phyloP scores from a whole-genome alignment of 257 asterid genomes.

The Jasminum sambac region DNA sequence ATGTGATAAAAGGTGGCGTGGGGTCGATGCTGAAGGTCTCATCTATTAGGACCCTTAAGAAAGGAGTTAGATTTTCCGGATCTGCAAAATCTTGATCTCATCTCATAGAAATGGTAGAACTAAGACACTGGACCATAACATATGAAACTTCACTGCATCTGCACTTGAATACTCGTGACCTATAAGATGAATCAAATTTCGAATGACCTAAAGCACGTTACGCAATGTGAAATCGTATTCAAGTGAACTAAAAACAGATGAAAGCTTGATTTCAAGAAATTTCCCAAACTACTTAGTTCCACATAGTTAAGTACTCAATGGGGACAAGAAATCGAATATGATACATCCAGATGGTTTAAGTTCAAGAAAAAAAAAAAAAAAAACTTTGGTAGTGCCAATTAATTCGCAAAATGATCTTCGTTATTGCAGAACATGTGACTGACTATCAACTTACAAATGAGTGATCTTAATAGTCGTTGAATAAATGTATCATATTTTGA shows the following conservation, averaged over 20 bases:
- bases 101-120: background rate
- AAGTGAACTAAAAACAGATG: background rate
- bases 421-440: slow-evolving; percentile 9
- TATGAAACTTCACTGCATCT: background rate
- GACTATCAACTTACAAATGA: slow-evolving; percentile 7
- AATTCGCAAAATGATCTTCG: slow-evolving; percentile 1
- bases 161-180: slow-evolving; percentile 21
- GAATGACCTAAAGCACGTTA: slow-evolving; percentile 3
- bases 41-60: background rate
- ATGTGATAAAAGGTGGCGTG: background rate
- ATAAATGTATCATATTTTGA: slow-evolving; percentile 10
- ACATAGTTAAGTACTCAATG: background rate
- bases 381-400: background rate
- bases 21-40: background rate
- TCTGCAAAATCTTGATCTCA: background rate
- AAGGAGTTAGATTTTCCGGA: background rate
- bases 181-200: slow-evolving; percentile 12
- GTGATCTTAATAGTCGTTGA: background rate
- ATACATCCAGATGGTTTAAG: background rate
- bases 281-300: background rate
- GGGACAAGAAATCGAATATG: background rate
- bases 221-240: background rate
- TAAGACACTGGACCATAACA: background rate
- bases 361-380: background rate
- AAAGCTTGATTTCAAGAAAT: background rate